Conservation (phyloP, 495 filamentous ascomycete species). For the Penicillium nucicola region DNA sequence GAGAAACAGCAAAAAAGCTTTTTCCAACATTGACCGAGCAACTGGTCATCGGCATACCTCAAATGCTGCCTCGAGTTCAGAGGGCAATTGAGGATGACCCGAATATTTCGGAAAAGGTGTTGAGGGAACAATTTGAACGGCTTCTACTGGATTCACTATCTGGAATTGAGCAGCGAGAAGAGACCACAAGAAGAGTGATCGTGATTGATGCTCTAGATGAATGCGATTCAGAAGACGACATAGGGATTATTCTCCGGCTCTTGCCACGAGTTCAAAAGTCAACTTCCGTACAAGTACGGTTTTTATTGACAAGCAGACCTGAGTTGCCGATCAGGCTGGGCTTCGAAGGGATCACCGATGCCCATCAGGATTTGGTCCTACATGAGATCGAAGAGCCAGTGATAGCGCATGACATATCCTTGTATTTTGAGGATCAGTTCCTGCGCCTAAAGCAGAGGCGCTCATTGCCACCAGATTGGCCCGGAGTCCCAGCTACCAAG, state of each 20-base stretch:
- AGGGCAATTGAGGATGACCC: no score
- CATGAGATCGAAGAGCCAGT: constrained; percentile 5
- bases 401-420: constrained; percentile 26
- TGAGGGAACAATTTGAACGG: no score
- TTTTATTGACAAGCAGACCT: constrained; percentile 42
- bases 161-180: no score
- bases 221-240: background rate
- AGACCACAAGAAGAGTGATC: background rate
- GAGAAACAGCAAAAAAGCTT: no score
- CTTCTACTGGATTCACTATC: no score
- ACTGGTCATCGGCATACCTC: no score
- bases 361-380: no score
- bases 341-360: no score
- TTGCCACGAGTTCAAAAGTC: constrained; percentile 10
- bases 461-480: constrained; percentile 37
- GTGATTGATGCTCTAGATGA: background rate
- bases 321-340: constrained; percentile 38
- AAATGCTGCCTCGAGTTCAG: no score
- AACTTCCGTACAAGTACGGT: constrained; percentile 3
- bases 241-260: constrained; percentile 18
- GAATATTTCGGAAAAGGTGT: no score
- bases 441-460: constrained; percentile 7
- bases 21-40: no score
- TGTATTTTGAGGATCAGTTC: constrained; percentile 22
- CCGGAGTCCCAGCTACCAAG: constrained; percentile 18